Conservation (phyloP, 2,329 filamentous ascomycete species). For the Botrytis deweyae region DNA sequence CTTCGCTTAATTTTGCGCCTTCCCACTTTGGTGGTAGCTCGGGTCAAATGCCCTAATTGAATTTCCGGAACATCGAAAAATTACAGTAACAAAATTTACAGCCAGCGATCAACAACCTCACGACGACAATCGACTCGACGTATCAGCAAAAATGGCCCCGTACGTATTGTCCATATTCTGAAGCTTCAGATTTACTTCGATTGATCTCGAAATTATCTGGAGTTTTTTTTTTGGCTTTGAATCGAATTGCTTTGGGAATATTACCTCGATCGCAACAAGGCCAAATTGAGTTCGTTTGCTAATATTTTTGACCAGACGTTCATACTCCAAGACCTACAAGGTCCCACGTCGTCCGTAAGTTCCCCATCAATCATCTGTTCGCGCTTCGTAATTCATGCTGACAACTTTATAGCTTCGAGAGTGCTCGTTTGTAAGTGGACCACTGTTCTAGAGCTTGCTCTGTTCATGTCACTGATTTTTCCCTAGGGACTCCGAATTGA, state of each 20-base stretch:
- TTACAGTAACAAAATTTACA: conserved; percentile 14
- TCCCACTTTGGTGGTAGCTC: conserved; percentile 9
- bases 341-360: conserved; percentile 76
- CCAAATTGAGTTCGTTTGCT: background rate
- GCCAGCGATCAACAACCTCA: conserved; percentile 19
- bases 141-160: conserved; percentile 45
- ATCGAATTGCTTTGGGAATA: conserved; percentile 2
- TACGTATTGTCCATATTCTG: conserved; percentile 9
- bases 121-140: conserved; percentile 25
- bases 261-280: background rate
- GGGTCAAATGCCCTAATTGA: conserved; percentile 21
- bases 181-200: background rate
- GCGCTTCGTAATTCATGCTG: conserved; percentile 37
- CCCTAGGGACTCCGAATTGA: conserved; percentile 95
- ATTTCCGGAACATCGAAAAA: conserved; percentile 4
- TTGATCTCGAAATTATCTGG: background rate
- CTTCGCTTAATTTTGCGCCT: conserved; percentile 17
- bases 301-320: conserved; percentile 38
- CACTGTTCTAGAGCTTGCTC: conserved; percentile 99
- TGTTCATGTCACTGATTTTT: conserved; percentile 86
- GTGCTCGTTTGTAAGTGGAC: conserved; percentile 99
- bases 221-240: background rate
- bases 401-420: conserved; percentile 75
- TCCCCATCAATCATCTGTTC: background rate
- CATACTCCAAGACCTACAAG: conserved; percentile 99